Base-by-base conservation (phyloP, 1,139 yeast genomes). In the Meyerozyma elateridarum region DNA sequence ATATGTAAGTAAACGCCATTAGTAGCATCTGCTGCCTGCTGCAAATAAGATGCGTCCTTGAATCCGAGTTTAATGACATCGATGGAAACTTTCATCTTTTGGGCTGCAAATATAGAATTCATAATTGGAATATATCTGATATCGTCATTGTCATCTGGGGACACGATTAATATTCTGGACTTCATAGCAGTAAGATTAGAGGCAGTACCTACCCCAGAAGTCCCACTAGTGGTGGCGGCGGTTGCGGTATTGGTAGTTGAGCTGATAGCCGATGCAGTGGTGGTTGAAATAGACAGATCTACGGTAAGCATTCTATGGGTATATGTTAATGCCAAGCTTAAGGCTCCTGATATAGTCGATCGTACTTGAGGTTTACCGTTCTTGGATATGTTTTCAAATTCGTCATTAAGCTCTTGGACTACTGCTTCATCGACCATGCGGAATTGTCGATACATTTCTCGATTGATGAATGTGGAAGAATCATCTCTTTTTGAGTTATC, bases 81-180 rank as follows among this genome's bases (percentile, higher is more conserved):
- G 11, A 91, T 79, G 2, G 96, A 85, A 8, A 91, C 78, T 48
- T 80, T 81, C 80, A 85, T 75, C 56, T 88, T 88, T 46, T 91
- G 96, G 1, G 98, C 96, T 0, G 97, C 93, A 59, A 93, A 93
- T 27, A 91, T 89, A 43, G 93, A 74, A 56, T 93, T 93, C 98
- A 93, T 93, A 30, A 88, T 79, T 4, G 97, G 85, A 26, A 91
- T 85, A 55, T 93, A 93, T 38, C 85, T 85, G 33, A 87, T 65
- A 14, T 87, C 78, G 29, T 37, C 38, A 45, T 87, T 93, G 41
- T 81, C 88, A 40, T 82, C 79, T 13, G 84, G 81, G 35, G 85
- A 80, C 2, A 91, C 67, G 5, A 88, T 74, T 41, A 93, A 56
- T 8, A 91, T 69, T 32, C 96, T 62, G 0, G 95, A 76, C 42